phyloP scores from a whole-genome alignment of 495 filamentous ascomycete genomes.

The Amorphotheca resinae region DNA sequence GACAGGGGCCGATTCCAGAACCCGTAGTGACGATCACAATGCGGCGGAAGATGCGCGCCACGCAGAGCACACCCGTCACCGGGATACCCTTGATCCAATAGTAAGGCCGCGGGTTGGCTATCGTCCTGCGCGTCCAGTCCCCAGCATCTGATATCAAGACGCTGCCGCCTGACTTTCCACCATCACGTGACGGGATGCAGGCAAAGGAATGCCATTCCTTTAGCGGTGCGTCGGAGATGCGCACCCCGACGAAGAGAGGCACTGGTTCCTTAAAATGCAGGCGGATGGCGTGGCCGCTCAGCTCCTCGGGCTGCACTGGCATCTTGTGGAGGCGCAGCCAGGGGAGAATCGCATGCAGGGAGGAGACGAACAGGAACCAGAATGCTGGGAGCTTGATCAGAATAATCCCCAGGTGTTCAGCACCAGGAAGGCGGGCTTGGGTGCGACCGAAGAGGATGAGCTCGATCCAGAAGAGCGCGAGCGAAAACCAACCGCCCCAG shows the following conservation, averaged over 20 bases:
- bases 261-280: conserved; percentile 55
- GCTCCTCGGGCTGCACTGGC: conserved; percentile 44
- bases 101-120: conserved; percentile 44
- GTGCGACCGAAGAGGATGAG: conserved; percentile 25
- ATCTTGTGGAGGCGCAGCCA: conserved; percentile 56
- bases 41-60: conserved; percentile 53
- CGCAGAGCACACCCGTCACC: conserved; percentile 58
- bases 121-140: conserved; percentile 53
- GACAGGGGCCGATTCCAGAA: conserved; percentile 50
- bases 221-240: conserved; percentile 45
- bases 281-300: conserved; percentile 52
- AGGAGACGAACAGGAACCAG: conserved; percentile 54
- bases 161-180: conserved; percentile 36
- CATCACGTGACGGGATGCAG: conserved; percentile 45
- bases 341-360: conserved; percentile 47
- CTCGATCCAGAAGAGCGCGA: conserved; percentile 49
- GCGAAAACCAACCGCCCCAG: conserved; percentile 49
- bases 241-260: conserved; percentile 41
- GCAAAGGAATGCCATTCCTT: conserved; percentile 77
- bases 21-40: conserved; percentile 72
- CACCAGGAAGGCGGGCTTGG: conserved; percentile 8
- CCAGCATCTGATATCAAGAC: conserved; percentile 51
- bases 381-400: conserved; percentile 47
- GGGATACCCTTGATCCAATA: conserved; percentile 39
- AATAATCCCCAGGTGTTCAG: conserved; percentile 19